A percentile compares a stretch with the other conserved stretches of the same genome.
Evolutionary conservation across 257 asterid species (phyloP).

Genomic region (Ophiorrhiza pumila): DNA sequence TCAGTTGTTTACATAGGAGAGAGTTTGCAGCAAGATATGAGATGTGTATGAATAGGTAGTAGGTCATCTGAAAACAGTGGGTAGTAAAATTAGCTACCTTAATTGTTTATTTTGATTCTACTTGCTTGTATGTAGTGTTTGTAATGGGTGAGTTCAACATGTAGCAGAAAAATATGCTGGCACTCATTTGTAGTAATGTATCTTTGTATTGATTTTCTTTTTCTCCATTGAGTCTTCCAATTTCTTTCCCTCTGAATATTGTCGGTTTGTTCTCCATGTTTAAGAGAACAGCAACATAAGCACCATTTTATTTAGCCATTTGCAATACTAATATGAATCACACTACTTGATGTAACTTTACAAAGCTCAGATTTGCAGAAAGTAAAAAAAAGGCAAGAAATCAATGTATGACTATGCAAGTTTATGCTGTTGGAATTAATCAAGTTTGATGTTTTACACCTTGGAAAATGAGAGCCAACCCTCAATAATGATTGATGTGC

Average conservation of each 20-base stretch:
- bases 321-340: too few species aligned
- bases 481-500: background rate
- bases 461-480: background rate
- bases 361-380: background rate
- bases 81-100: constrained; percentile 31
- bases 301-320: too few species aligned
- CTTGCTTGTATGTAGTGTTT: constrained; percentile 23
- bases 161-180: constrained; percentile 13
- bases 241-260: too few species aligned
- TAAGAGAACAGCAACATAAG: too few species aligned
- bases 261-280: too few species aligned
- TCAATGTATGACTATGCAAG: too few species aligned
- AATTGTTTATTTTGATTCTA: constrained; percentile 11
- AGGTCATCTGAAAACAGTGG: constrained; percentile 26
- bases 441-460: background rate
- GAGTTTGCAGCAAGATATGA: constrained; percentile 30
- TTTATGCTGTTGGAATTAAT: too few species aligned
- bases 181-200: constrained; percentile 9
- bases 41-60: constrained; percentile 33
- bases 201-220: background rate
- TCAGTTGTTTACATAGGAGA: constrained; percentile 35
- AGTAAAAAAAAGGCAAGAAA: too few species aligned
- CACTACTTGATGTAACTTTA: background rate
- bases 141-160: constrained; percentile 13
- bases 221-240: background rate